Base-by-base conservation (phyloP, 768 basidiomycete genomes). In the Lentinula boryana region DNA sequence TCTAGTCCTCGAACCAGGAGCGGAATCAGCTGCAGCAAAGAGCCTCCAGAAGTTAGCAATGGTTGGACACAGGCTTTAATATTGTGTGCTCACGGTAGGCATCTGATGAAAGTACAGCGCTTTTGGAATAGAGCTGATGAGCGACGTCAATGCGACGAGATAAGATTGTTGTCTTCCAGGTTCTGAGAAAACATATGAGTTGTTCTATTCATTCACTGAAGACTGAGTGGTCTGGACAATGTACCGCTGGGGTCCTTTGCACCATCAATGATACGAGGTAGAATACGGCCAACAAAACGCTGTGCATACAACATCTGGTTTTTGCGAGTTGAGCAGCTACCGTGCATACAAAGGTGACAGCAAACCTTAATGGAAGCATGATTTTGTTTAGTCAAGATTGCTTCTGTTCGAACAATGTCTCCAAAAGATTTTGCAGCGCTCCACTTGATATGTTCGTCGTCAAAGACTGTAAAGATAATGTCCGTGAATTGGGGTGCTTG, bases 1-100 rank as follows among this genome's bases (percentile, higher is more conserved):
- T 91, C 86, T 16, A 98, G 82, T 3, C 93, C 89, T 15, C 90
- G 89, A 46, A 99, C 75, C 4, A 99, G 78, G 13, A 98, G 79
- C 0, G 97, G 95, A 65, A 98, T 83, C 12, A 98, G 82, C 95
- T 98, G 23, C 52, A 35, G 23, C 9, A 21, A 40, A 38, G 15
- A 53, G 0, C 27, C 27, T 38, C 21, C 5, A 41, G 3, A 3
- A 32, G 43, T 15, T 23, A 40, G 41, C 15, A 32, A 36, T 9
- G 12, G 16, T 7, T 5, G n/a, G 13, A 12, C 15, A 27, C 27
- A 27, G 35, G 3, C 27, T 27, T 36, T 31, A 31, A 33, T 27
- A 33, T 2, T 33, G 40, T 46, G 9, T 52, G 12, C 69, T 50
- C 60, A 88, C 88, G 15, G 73, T 71, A 32, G 87, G 71, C 71